phyloP scores from a whole-genome alignment of 2,329 filamentous ascomycete genomes.

The Aspergillus persii region DNA sequence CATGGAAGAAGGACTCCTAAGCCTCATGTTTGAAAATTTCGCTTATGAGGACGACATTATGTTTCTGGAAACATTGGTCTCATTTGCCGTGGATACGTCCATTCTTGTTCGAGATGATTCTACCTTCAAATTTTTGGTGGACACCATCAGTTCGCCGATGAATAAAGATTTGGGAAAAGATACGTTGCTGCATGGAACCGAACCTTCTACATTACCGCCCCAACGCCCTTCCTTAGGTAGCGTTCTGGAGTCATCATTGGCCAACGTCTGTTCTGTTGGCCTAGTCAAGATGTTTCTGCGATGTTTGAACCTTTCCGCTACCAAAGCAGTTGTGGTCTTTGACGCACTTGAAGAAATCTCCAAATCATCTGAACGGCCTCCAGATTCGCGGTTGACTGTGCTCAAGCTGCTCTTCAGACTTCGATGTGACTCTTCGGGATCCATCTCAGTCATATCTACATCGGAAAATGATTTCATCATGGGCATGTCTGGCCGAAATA shows the following conservation, averaged over 20 bases:
- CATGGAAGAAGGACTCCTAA: constrained; percentile 32
- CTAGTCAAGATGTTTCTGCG: constrained; percentile 75
- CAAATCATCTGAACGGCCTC: constrained; percentile 58
- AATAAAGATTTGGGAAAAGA: constrained; percentile 31
- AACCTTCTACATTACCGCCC: constrained; percentile 30
- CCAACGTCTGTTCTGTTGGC: constrained; percentile 67
- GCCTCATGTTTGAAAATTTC: constrained; percentile 34
- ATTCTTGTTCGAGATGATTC: constrained; percentile 28
- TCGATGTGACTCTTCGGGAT: constrained; percentile 75
- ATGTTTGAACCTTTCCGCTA: constrained; percentile 63
- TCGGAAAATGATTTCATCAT: constrained; percentile 74
- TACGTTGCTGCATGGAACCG: constrained; percentile 39
- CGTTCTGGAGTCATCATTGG: constrained; percentile 33
- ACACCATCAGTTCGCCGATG: constrained; percentile 37
- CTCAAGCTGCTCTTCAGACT: constrained; percentile 79
- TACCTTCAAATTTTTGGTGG: constrained; percentile 32
- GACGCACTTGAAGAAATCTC: constrained; percentile 64
- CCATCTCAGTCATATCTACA: constrained; percentile 67
- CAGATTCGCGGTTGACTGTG: constrained; percentile 68
- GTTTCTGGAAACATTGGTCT: constrained; percentile 40
- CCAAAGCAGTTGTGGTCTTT: constrained; percentile 64
- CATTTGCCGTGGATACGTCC: constrained; percentile 37
- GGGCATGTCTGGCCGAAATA: constrained; percentile 65
- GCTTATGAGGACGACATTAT: constrained; percentile 37
- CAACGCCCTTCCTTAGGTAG: constrained; percentile 32